Evolutionary conservation across 805 yeast species (phyloP).

Genomic region (Yarrowia keelungensis): DNA sequence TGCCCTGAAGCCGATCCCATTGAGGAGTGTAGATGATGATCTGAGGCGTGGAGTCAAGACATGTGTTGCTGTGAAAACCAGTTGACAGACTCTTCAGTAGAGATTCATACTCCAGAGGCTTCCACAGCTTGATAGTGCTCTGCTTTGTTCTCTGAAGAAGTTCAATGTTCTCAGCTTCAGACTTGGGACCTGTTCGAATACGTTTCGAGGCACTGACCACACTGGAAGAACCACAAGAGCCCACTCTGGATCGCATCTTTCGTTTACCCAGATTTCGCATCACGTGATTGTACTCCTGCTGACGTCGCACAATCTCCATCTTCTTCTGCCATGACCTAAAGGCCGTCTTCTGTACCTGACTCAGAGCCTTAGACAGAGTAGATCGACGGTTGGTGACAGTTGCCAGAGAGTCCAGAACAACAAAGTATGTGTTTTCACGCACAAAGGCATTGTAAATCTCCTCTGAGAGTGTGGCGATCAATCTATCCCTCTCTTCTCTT

Average conservation of each 20-base stretch:
- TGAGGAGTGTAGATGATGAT: constrained; percentile 49
- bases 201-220: background rate
- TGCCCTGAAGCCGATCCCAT: constrained; percentile 57
- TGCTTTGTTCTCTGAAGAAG: constrained; percentile 15
- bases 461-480: constrained; percentile 53
- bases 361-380: constrained; percentile 50
- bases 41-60: constrained; percentile 16
- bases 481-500: constrained; percentile 39
- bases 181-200: constrained; percentile 15
- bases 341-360: constrained; percentile 50
- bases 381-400: constrained; percentile 52
- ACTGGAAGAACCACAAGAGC: constrained; percentile 36
- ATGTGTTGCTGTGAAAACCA: constrained; percentile 6
- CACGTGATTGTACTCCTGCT: constrained; percentile 53
- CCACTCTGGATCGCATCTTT: constrained; percentile 39
- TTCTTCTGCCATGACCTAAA: constrained; percentile 46
- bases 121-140: constrained; percentile 37
- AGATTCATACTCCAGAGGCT: constrained; percentile 38
- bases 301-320: constrained; percentile 48
- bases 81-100: background rate
- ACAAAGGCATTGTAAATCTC: constrained; percentile 65
- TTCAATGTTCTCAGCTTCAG: constrained; percentile 16
- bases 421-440: constrained; percentile 39
- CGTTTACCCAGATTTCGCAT: constrained; percentile 50
- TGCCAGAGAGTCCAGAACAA: constrained; percentile 62